These are phyloP conservation scores for Entoloma clypeatum DNA, from an alignment of 1,284 basidiomycete genomes.

Conservation along the genomic window DNA sequence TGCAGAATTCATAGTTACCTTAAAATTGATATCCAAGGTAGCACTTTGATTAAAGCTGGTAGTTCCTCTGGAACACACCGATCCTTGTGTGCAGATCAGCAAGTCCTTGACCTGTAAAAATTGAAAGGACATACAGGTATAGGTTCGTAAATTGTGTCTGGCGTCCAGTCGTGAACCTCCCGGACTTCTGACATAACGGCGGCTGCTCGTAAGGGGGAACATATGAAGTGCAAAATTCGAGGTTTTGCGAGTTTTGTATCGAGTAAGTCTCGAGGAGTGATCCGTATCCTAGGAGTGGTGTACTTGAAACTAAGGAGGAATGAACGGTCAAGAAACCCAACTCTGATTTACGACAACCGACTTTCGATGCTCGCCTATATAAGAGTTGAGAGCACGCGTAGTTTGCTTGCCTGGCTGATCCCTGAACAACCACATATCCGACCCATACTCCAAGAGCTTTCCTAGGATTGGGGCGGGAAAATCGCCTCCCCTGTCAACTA, in stretches of 20 bases:
- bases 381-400: slow-evolving; percentile 79
- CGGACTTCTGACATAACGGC: slow-evolving; percentile 65
- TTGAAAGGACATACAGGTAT: slow-evolving; percentile 58
- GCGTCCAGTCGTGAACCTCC: slow-evolving; percentile 53
- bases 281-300: not conserved
- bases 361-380: slow-evolving; percentile 72
- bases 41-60: slow-evolving; percentile 57
- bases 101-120: not conserved
- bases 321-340: too few species aligned
- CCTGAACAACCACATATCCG: slow-evolving; percentile 81
- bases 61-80: slow-evolving; percentile 79
- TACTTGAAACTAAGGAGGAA: too few species aligned
- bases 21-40: slow-evolving; percentile 60
- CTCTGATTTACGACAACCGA: slow-evolving; percentile 28
- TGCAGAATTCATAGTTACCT: slow-evolving; percentile 48
- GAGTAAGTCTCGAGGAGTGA: not conserved
- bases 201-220: slow-evolving; percentile 70
- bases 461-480: slow-evolving; percentile 62
- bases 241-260: slow-evolving; percentile 52
- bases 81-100: slow-evolving; percentile 49
- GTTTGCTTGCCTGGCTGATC: slow-evolving; percentile 48
- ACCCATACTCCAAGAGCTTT: slow-evolving; percentile 61
- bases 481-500: slow-evolving; percentile 81
- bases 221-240: slow-evolving; percentile 79
- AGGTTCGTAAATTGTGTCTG: slow-evolving; percentile 78